Evolutionary conservation across 306 rosid genomes (phyloP), one percentile per base, ranked within the genome.

Genomic region (Castanea crenata): DNA sequence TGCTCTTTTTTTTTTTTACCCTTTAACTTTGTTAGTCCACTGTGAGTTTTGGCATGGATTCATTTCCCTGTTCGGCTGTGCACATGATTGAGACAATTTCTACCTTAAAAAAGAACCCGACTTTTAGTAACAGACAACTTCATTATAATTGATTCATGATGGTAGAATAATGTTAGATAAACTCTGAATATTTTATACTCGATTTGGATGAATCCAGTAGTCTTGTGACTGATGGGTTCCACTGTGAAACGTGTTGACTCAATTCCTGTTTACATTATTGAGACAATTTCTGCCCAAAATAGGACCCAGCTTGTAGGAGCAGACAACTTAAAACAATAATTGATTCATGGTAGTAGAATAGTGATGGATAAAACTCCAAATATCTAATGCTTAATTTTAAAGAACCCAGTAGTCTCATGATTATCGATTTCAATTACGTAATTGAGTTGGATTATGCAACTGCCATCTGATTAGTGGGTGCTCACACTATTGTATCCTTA

Each of bases 171-270:
- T 9, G 25, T 9, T 9, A 20, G 68, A 4, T 61, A 25, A 13
- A 7, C 1, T 25, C 34, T 16, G 19, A 61, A 13, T 25, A 27
- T 61, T 61, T 23, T 9, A 13, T 61, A 18, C 68, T 27, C 68
- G 14, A 44, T 38, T 52, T 19, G 20, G 41, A 25, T 19, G 27
- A 34, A 20, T 44, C 11, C 6, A 6, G 32, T 41, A 34, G 71
- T 54, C 77, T 49, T 14, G 59, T 59, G 16, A 81, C 1, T 18
- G 57, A 59, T 55, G 68, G 64, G 82, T 74, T 79, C 73, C 75
- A 38, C 46, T 8, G 46, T 41, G 46, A 41, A 41, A n/a, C 46
- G 46, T 41, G 46, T 2, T 41, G 46, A 8, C 46, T 41, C 46
- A 41, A 41, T 41, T 41, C 46, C 11, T 41, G 46, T 41, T 41